Evolutionary conservation across 2,329 filamentous ascomycete species (phyloP), one percentile per base, ranked within the genome.

Genomic region (Ilyonectria sp.): DNA sequence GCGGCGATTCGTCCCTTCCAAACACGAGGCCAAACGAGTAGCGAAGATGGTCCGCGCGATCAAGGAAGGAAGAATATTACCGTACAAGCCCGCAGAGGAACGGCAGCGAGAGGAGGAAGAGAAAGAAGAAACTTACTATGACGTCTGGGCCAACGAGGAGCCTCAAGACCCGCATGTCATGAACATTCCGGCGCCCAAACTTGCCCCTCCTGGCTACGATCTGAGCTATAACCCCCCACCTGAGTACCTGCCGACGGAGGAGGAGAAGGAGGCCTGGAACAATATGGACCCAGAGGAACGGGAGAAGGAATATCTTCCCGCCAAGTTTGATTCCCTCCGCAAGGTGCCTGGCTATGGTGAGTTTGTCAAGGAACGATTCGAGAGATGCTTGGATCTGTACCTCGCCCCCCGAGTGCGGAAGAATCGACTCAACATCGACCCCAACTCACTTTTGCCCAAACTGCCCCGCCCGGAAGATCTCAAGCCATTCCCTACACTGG

Each of bases 31-130:
- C 35, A 98, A 98, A 85, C 90, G 95, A 64, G 90, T 99, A 58
- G 97, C 98, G 90, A 98, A 99, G 84, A 91, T 99, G 76, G 96
- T 98, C 60, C 94, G 93, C 77, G 96, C 96, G 43, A 99, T 99
- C 74, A 91, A 93, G 71, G 95, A 98, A 82, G 96, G 97, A 40
- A 91, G 94, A 56, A 98, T 99, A 73, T 84, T 97, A 76, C 97
- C 97, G 4, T 97, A 97, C 84, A 94, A 91, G 78, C 90, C 94
- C 4, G 90, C 91, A 0, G 87, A 90, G 76, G 93, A 88, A 71
- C 84, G 81, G 49, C 82, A 94, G 74, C 88, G 91, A 69, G 90
- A 95, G 71, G 90, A 93, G 63, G 89, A 93, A 59, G 90, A 93
- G 63, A 86, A 93, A 66, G 90, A 93, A 60, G 86, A 92, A 46